Evolutionary conservation across 169 alveolate genomes (phyloP).

Genomic region (Theileria equi): DNA sequence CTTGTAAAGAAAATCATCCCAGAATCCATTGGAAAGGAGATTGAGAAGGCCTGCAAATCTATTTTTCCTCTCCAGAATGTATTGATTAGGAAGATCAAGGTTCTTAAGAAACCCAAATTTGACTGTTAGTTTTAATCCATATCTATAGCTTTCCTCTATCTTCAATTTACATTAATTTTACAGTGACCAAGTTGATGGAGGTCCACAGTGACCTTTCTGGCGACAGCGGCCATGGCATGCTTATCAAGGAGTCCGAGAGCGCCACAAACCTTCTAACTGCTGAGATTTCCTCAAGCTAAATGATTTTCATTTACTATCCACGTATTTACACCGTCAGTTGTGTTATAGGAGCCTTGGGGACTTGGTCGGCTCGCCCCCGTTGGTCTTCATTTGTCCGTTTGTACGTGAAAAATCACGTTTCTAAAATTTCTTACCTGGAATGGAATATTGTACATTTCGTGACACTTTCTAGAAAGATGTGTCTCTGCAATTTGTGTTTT

Average conservation of each 20-base stretch:
- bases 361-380: no score
- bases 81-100: conserved; percentile 93
- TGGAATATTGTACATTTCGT: no score
- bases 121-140: conserved; percentile 67
- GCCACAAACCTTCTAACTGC: conserved; percentile 60
- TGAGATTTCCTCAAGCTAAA: conserved; percentile 40
- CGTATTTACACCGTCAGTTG: no score
- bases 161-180: conserved; percentile 56
- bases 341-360: no score
- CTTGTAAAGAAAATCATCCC: conserved; percentile 92
- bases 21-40: conserved; percentile 93
- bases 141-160: no score
- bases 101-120: conserved; percentile 95
- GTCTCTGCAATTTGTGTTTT: no score
- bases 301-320: no score
- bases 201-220: conserved; percentile 82
- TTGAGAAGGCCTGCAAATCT: conserved; percentile 91
- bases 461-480: no score
- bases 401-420: no score
- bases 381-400: no score
- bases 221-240: conserved; percentile 31
- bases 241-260: conserved; percentile 53
- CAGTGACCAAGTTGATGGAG: conserved; percentile 84
- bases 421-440: no score
- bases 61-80: conserved; percentile 97